Conservation (phyloP, 1,284 basidiomycete genomes). For the Fereydounia khargensis region DNA sequence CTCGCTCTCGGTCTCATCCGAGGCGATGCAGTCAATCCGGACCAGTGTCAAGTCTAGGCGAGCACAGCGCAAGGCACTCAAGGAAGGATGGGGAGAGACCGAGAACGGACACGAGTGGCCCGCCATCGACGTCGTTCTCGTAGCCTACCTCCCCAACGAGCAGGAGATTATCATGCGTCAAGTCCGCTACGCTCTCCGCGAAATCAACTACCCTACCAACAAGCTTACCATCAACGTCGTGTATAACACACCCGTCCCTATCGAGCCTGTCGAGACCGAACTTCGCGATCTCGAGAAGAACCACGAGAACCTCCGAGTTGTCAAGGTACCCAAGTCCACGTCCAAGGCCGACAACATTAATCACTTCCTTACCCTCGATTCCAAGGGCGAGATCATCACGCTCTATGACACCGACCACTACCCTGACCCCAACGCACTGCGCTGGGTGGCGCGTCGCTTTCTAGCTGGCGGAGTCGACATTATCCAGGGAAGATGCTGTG, state of each 20-base stretch:
- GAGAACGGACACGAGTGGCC: constrained; percentile 37
- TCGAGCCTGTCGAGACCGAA: constrained; percentile 38
- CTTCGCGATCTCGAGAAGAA: constrained; percentile 25
- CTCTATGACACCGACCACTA: constrained; percentile 50
- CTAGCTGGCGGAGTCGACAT: constrained; percentile 47
- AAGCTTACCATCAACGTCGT: constrained; percentile 46
- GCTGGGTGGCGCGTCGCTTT: constrained; percentile 43
- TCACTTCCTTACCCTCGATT: constrained; percentile 38
- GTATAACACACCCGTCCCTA: constrained; percentile 49
- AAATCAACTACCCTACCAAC: constrained; percentile 42
- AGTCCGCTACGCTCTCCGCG: constrained; percentile 37
- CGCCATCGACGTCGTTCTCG: constrained; percentile 41
- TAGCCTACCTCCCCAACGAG: constrained; percentile 49
- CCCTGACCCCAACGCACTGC: constrained; percentile 39
- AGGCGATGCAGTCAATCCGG: constrained; percentile 41
- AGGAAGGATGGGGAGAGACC: constrained; percentile 29
- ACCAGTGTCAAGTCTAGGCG: constrained; percentile 36
- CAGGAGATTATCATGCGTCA: constrained; percentile 49
- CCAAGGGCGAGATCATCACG: constrained; percentile 41
- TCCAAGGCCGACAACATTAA: constrained; percentile 50
- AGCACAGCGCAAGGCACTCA: constrained; percentile 28
- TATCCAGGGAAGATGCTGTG: constrained; percentile 47
- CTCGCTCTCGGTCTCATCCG: constrained; percentile 34
- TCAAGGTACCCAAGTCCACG: constrained; percentile 46
- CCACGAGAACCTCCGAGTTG: constrained; percentile 29